phyloP scores from a whole-genome alignment of 345 rosid genomes.

The Euclidium syriacum region DNA sequence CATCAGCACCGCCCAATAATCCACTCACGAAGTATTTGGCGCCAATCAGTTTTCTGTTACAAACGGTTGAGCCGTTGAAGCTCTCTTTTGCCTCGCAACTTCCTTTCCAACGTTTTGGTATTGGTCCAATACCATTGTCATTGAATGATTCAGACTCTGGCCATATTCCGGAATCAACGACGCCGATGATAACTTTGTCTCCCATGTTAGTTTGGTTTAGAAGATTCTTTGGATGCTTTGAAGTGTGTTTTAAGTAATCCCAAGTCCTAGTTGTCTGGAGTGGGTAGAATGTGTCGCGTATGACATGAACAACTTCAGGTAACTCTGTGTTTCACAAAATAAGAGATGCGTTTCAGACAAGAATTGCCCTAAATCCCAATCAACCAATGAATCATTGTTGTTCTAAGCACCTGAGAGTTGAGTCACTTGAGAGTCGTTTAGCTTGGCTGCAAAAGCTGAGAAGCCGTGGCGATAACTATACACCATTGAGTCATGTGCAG shows the following conservation, averaged over 20 bases:
- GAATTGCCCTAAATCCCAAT: not conserved
- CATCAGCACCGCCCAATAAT: conserved; percentile 29
- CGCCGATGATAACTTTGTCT: conserved; percentile 54
- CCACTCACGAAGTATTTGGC: conserved; percentile 42
- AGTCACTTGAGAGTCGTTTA: conserved; percentile 45
- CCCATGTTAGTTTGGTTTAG: conserved; percentile 49
- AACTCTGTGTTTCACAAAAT: conserved; percentile 28
- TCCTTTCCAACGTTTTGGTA: conserved; percentile 54
- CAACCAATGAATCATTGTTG: not conserved
- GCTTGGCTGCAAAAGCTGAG: conserved; percentile 67
- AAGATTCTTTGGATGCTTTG: conserved; percentile 33
- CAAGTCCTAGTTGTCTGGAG: conserved; percentile 66
- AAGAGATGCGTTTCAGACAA: not conserved
- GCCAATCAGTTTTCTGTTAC: conserved; percentile 53
- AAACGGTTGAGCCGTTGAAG: conserved; percentile 29
- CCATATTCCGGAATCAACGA: conserved; percentile 60
- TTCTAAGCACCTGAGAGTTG: conserved; percentile 39
- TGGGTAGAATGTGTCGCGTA: conserved; percentile 47
- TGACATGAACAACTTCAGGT: conserved; percentile 53
- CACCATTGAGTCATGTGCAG: conserved; percentile 42
- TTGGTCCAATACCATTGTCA: conserved; percentile 42
- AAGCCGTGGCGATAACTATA: conserved; percentile 70
- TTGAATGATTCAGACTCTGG: conserved; percentile 44
- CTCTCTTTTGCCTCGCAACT: conserved; percentile 33
- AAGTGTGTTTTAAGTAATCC: conserved; percentile 53